Conservation (phyloP, 2,329 filamentous ascomycete species). For the Venturia oleaginea region DNA sequence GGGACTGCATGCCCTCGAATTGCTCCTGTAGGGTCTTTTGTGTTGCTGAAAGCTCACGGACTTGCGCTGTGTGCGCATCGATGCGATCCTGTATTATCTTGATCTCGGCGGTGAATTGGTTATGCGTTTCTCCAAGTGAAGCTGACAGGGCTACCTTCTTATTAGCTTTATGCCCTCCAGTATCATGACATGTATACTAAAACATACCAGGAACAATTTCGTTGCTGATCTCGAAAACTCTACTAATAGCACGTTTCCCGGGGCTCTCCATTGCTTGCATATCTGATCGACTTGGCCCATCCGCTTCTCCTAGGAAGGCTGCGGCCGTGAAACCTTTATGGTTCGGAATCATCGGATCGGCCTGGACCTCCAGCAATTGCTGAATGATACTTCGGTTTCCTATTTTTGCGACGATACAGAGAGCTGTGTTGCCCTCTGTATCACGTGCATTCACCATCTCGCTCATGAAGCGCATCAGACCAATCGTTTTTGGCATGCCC, state of each 20-base stretch:
- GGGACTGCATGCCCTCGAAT: slow-evolving; percentile 61
- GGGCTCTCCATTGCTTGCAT: slow-evolving; percentile 32
- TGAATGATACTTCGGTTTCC: slow-evolving; percentile 92
- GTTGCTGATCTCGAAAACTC: slow-evolving; percentile 63
- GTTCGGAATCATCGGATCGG: slow-evolving; percentile 86
- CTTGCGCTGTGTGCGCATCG: slow-evolving; percentile 69
- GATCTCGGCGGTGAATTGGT: slow-evolving; percentile 71
- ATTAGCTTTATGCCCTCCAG: background rate
- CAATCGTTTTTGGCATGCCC: slow-evolving; percentile 54
- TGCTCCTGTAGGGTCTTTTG: slow-evolving; percentile 68
- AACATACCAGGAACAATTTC: slow-evolving; percentile 71
- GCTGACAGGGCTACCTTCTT: slow-evolving; percentile 60
- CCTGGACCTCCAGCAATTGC: slow-evolving; percentile 91
- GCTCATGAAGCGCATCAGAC: slow-evolving; percentile 85
- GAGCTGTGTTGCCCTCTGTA: slow-evolving; percentile 84
- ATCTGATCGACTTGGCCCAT: slow-evolving; percentile 22
- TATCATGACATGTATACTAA: slow-evolving; percentile 12
- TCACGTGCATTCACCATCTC: slow-evolving; percentile 96
- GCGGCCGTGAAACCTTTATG: slow-evolving; percentile 77
- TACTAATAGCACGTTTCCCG: slow-evolving; percentile 33
- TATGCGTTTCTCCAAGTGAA: slow-evolving; percentile 68
- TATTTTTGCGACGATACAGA: slow-evolving; percentile 88
- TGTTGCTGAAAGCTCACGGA: slow-evolving; percentile 70
- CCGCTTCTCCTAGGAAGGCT: slow-evolving; percentile 74
- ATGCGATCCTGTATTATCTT: slow-evolving; percentile 76